These are phyloP conservation scores for Salinomyces thailandicus DNA, from an alignment of 2,329 filamentous ascomycete genomes.

Conservation along the genomic window DNA sequence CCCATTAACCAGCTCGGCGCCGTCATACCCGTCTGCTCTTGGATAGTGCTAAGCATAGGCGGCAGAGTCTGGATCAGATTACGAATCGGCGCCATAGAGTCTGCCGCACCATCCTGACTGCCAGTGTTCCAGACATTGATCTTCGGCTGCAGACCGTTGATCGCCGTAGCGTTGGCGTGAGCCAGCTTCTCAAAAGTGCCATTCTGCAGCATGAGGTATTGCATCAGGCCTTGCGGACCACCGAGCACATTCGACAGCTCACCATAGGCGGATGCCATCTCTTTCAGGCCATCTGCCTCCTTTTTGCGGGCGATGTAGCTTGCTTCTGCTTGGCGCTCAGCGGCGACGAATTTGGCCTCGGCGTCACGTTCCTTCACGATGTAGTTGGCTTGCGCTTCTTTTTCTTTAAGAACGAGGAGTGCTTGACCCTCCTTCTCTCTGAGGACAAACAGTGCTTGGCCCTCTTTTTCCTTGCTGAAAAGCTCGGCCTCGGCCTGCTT, in stretches of 20 bases:
- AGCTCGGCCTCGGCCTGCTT: slow-evolving; percentile 23
- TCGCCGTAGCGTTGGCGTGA: slow-evolving; percentile 63
- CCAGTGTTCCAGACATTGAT: slow-evolving; percentile 87
- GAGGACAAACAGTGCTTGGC: slow-evolving; percentile 16
- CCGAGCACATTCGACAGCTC: slow-evolving; percentile 63
- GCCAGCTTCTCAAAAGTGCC: slow-evolving; percentile 69
- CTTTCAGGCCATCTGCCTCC: slow-evolving; percentile 64
- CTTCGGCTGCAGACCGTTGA: slow-evolving; percentile 73
- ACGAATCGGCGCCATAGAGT: slow-evolving; percentile 38
- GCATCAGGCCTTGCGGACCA: slow-evolving; percentile 65
- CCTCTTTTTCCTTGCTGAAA: slow-evolving; percentile 19
- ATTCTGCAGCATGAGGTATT: slow-evolving; percentile 81
- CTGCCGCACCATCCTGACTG: slow-evolving; percentile 39
- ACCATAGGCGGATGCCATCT: slow-evolving; percentile 72
- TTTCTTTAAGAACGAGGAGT: slow-evolving; percentile 29
- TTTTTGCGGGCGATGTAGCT: slow-evolving; percentile 51
- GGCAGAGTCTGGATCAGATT: slow-evolving; percentile 75
- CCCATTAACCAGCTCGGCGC: slow-evolving; percentile 60
- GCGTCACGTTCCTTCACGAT: slow-evolving; percentile 35
- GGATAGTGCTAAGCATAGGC: slow-evolving; percentile 72
- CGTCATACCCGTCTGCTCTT: slow-evolving; percentile 76
- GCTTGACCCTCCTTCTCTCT: slow-evolving; percentile 25
- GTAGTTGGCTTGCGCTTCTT: slow-evolving; percentile 50
- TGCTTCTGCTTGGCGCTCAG: slow-evolving; percentile 49
- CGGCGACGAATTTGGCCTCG: slow-evolving; percentile 30